These are phyloP conservation scores for Mycena filopes DNA, from an alignment of 768 basidiomycete species.

Conservation along the genomic window DNA sequence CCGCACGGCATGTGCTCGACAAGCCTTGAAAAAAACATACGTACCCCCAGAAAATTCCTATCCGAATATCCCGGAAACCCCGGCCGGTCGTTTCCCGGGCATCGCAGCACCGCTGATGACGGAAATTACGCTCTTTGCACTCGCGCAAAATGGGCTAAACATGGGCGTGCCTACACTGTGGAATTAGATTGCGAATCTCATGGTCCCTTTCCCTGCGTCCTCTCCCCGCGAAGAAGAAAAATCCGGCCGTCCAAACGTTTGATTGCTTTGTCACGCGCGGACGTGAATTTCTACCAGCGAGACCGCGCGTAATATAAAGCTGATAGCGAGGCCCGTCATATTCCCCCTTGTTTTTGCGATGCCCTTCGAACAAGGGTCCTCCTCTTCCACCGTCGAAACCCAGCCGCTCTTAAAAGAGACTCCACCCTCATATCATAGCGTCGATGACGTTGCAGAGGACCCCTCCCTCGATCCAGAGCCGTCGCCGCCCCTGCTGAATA, in stretches of 20 bases:
- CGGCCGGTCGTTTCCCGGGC: slow-evolving; percentile 20
- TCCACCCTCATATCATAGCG: slow-evolving; percentile 59
- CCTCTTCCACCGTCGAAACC: slow-evolving; percentile 56
- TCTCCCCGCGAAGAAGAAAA: slow-evolving; percentile 36
- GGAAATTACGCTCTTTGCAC: slow-evolving; percentile 29
- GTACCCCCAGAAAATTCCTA: not conserved
- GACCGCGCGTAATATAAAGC: slow-evolving; percentile 34
- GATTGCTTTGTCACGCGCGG: slow-evolving; percentile 51
- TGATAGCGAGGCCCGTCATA: slow-evolving; percentile 25
- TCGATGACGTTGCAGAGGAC: slow-evolving; percentile 50
- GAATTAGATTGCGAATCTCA: slow-evolving; percentile 50
- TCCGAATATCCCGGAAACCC: slow-evolving; percentile 19
- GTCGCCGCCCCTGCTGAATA: slow-evolving; percentile 46
- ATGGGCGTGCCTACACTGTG: slow-evolving; percentile 49
- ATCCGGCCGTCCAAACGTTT: slow-evolving; percentile 30
- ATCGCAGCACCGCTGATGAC: slow-evolving; percentile 25
- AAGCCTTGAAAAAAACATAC: slow-evolving; percentile 4
- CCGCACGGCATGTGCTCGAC: not conserved
- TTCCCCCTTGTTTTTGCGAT: slow-evolving; percentile 48
- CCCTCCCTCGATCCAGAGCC: slow-evolving; percentile 44
- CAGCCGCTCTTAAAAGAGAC: slow-evolving; percentile 65
- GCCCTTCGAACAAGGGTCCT: slow-evolving; percentile 56
- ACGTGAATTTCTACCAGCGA: slow-evolving; percentile 38
- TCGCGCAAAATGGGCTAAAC: slow-evolving; percentile 37
- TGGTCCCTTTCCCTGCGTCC: slow-evolving; percentile 44